Conservation (phyloP, 495 filamentous ascomycete species). For the Aspergillus affinis region DNA sequence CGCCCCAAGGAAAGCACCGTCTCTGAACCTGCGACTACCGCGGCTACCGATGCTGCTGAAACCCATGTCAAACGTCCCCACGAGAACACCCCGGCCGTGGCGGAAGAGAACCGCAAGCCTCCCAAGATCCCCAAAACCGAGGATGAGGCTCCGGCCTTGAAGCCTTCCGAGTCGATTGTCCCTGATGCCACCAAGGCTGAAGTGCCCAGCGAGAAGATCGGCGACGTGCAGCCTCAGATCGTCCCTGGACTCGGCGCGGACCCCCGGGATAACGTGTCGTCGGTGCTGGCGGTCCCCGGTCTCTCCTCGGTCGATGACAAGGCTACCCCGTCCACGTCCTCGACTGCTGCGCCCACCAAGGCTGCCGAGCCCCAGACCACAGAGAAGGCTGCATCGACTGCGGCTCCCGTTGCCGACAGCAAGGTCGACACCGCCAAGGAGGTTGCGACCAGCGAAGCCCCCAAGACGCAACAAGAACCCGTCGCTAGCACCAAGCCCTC, state of each 20-base stretch:
- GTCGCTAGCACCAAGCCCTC: slow-evolving; percentile 5
- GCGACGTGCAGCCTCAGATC: slow-evolving; percentile 20
- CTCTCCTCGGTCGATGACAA: slow-evolving; percentile 13
- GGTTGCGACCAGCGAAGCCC: too few species aligned
- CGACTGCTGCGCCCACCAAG: not conserved
- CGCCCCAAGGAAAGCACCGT: slow-evolving; percentile 26
- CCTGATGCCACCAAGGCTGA: not conserved
- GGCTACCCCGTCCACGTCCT: slow-evolving; percentile 3
- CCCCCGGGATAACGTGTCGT: slow-evolving; percentile 15
- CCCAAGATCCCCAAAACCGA: slow-evolving; percentile 23
- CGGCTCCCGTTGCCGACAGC: slow-evolving; percentile 1
- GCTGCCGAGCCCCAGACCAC: slow-evolving; percentile 1
- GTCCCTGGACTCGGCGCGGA: slow-evolving; percentile 22
- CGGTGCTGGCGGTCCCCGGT: slow-evolving; percentile 20
- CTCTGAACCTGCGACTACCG: not conserved
- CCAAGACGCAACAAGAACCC: too few species aligned
- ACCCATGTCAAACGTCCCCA: slow-evolving; percentile 27
- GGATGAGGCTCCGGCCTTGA: not conserved
- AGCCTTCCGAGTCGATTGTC: too few species aligned
- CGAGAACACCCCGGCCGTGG: slow-evolving; percentile 21
- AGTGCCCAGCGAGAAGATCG: slow-evolving; percentile 1
- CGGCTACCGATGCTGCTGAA: slow-evolving; percentile 13
- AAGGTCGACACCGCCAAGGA: not conserved
- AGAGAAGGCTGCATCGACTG: slow-evolving; percentile 4
- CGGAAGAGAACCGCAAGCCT: slow-evolving; percentile 26